Percentiles rank a stretch among this genome's conserved stretches.
Evolutionary conservation across 2,329 filamentous ascomycete genomes (phyloP).

Genomic region (Xylaria arbuscula): DNA sequence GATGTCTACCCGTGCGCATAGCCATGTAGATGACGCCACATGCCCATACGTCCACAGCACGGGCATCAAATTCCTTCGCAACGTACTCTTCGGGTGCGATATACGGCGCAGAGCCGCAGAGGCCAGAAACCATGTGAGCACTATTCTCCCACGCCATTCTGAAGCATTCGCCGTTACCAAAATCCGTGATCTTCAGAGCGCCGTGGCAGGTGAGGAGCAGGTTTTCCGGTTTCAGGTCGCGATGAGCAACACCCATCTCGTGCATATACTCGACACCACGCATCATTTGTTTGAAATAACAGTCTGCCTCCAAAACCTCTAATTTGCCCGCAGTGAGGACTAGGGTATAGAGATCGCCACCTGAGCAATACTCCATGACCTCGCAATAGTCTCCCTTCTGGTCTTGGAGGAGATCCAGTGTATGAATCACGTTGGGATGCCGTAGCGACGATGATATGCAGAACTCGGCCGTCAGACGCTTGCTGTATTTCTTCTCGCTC

Average conservation of each 20-base stretch:
- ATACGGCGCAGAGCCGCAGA: slow-evolving; percentile 96
- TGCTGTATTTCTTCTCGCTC: slow-evolving; percentile 97
- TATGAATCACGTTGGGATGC: slow-evolving; percentile 98
- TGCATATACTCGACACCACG: slow-evolving; percentile 98
- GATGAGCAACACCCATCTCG: slow-evolving; percentile 98
- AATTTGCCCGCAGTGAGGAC: slow-evolving; percentile 92
- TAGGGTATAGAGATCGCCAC: slow-evolving; percentile 93
- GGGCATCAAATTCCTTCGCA: slow-evolving; percentile 94
- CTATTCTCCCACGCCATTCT: slow-evolving; percentile 99
- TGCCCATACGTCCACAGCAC: slow-evolving; percentile 98
- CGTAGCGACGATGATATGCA: slow-evolving; percentile 97
- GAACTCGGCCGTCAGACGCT: slow-evolving; percentile 95
- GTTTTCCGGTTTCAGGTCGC: slow-evolving; percentile 97
- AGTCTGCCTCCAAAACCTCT: slow-evolving; percentile 92
- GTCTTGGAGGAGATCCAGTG: slow-evolving; percentile 92
- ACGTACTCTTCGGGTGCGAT: slow-evolving; percentile 97
- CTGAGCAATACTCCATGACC: slow-evolving; percentile 99
- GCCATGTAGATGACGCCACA: slow-evolving; percentile 99
- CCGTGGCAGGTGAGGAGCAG: slow-evolving; percentile 92
- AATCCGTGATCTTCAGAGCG: slow-evolving; percentile 96
- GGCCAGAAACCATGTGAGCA: slow-evolving; percentile 95
- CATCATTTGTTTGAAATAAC: slow-evolving; percentile 99
- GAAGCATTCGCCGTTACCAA: slow-evolving; percentile 99
- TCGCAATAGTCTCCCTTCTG: slow-evolving; percentile 98
- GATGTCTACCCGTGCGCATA: slow-evolving; percentile 94